Evolutionary conservation across 139 green algal genomes (phyloP).

Genomic region (Haematococcus lacustris): DNA sequence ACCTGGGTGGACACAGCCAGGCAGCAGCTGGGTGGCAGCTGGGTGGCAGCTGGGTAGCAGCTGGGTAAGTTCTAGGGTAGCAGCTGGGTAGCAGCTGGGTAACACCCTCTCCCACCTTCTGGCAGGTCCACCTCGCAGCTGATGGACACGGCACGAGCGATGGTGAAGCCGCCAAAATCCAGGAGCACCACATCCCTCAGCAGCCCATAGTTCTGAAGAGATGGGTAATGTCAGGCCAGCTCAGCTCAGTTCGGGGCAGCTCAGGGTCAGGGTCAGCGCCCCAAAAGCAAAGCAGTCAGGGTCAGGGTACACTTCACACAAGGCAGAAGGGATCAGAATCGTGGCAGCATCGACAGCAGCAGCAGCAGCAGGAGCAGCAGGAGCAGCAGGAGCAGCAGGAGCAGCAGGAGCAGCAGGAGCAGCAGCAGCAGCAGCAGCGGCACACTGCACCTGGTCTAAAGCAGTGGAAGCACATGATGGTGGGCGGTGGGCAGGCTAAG

Average conservation of each 20-base stretch:
- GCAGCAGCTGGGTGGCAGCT: background rate
- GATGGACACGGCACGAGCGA: background rate
- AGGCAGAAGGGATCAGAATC: background rate
- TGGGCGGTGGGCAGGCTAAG: background rate
- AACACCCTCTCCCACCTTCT: background rate
- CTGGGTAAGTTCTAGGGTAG: no score
- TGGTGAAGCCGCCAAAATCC: slow-evolving; percentile 12
- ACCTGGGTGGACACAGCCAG: background rate
- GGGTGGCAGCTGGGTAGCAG: background rate
- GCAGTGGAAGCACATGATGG: background rate
- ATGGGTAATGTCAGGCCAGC: background rate
- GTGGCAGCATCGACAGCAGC: background rate
- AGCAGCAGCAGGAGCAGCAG: background rate
- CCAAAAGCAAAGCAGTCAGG: no score
- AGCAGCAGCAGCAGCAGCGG: no score
- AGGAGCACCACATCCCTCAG: slow-evolving; percentile 7
- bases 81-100: background rate
- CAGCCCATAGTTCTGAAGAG: background rate
- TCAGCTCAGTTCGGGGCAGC: no score
- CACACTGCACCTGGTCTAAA: background rate
- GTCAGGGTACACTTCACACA: no score
- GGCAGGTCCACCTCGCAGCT: background rate
- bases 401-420: background rate
- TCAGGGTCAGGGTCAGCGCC: no score
- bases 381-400: slow-evolving; percentile 4